A percentile compares a stretch with the other conserved stretches of the same genome.
Conservation (phyloP, 2,329 filamentous ascomycete species). For the Dendrostoma leiphaemia region DNA sequence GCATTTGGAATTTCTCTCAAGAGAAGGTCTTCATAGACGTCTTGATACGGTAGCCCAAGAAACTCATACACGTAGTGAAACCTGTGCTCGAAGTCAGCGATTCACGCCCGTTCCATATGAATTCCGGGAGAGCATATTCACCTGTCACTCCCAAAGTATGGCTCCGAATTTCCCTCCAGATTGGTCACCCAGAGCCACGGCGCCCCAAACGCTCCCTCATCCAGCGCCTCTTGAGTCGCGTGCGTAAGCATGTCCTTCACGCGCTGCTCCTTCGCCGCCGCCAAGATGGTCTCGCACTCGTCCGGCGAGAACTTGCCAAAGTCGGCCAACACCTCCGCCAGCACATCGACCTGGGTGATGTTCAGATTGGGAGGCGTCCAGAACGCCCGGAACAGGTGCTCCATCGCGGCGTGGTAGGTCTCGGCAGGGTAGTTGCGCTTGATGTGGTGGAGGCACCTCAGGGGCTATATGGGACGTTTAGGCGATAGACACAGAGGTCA, state of each 20-base stretch:
- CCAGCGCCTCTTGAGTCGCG: conserved; percentile 60
- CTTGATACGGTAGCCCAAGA: conserved; percentile 58
- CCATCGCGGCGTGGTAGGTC: conserved; percentile 52
- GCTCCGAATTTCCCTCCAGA: conserved; percentile 54
- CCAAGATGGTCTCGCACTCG: conserved; percentile 56
- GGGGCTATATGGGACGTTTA: conserved; percentile 36
- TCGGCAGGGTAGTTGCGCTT: conserved; percentile 52
- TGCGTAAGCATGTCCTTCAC: conserved; percentile 42
- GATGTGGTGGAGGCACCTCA: conserved; percentile 65
- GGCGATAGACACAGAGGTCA: too few species aligned
- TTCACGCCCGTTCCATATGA: not conserved
- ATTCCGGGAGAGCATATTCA: conserved; percentile 25
- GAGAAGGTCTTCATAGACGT: too few species aligned
- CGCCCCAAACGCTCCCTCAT: conserved; percentile 69
- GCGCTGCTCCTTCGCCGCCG: conserved; percentile 46
- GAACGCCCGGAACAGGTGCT: conserved; percentile 56
- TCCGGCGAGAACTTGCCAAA: conserved; percentile 44
- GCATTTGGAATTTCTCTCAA: too few species aligned
- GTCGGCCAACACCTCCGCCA: conserved; percentile 38
- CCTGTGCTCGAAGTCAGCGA: conserved; percentile 32
- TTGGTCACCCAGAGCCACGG: conserved; percentile 74
- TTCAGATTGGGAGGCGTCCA: conserved; percentile 61
- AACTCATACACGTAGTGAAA: conserved; percentile 69
- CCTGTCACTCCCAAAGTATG: conserved; percentile 78
- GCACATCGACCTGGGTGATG: conserved; percentile 55